Evolutionary conservation across 768 basidiomycete genomes (phyloP), one percentile per base, ranked within the genome.

Genomic region (Auriculariales sp.): DNA sequence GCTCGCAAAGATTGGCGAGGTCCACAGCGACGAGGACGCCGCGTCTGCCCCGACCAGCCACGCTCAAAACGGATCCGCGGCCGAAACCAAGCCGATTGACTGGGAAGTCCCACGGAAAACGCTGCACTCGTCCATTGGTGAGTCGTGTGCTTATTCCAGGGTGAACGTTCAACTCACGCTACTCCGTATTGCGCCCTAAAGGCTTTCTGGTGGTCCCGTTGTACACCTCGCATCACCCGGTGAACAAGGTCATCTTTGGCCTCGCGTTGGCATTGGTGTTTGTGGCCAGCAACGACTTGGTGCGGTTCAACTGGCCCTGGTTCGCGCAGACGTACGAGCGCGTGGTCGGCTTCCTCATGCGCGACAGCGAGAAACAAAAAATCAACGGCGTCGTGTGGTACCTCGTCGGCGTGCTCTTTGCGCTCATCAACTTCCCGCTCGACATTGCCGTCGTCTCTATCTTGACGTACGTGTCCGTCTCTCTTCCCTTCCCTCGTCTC

Each of bases 321-420:
- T 83, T 93, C 56, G 87, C 76, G 49, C 68, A 72, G 42, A 58
- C 77, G 6, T 93, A 86, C 58, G 90, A 93, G 61, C 67, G 68
- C 15, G 65, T 64, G 32, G 64, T 90, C 3, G 90, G 91, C 19
- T 80, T 85, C 57, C 73, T 94, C 46, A 93, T 94, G 92, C 77
- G 92, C 9, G 88, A 93, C 54, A 78, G 77, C 54, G 91, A 93
- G 69, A 81, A 77, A 79, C 70, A 77, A 60, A 68, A 75, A 28
- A 74, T 81, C 9, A 94, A 95, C 58, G 92, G 92, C 1, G 87
- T 92, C 27, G 77, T 81, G 44, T 94, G 85, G 88, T 95, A 94
- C 62, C 80, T 94, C 51, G 64, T 93, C 24, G 92, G 92, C 15
- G 88, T 85, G 54, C 76, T 86, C 53, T 75, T 80, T 58, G 85